Conservation (phyloP, 768 basidiomycete species). For the Paxillus involutus region DNA sequence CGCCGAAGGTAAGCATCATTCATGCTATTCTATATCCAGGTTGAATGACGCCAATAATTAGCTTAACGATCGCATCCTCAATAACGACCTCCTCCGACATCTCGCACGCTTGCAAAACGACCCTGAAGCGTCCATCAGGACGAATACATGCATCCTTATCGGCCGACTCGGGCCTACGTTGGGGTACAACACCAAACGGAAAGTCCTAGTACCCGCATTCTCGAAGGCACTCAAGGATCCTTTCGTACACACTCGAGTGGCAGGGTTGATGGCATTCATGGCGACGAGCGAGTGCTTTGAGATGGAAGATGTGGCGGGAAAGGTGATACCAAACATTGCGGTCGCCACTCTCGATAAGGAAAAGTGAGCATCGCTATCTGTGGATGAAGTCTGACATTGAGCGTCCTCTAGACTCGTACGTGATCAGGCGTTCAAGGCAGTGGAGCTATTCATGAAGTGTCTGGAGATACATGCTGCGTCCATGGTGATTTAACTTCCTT, state of each 20-base stretch:
- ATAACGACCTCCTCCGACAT: conserved; percentile 92
- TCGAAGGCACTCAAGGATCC: conserved; percentile 84
- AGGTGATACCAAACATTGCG: conserved; percentile 85
- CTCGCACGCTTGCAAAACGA: conserved; percentile 93
- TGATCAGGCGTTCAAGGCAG: conserved; percentile 93
- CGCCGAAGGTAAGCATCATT: conserved; percentile 67
- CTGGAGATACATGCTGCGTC: conserved; percentile 75
- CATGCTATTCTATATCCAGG: neutral
- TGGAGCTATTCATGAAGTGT: conserved; percentile 83
- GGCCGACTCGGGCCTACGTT: conserved; percentile 86
- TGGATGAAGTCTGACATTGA: neutral
- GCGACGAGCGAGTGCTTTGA: conserved; percentile 91
- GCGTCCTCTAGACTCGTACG: conserved; percentile 68
- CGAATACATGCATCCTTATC: conserved; percentile 95
- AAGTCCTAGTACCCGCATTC: conserved; percentile 97
- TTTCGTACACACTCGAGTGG: conserved; percentile 91
- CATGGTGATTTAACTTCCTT: conserved; percentile 56
- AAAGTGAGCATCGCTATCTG: conserved; percentile 55
- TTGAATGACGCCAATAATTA: conserved; percentile 29
- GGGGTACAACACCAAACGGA: conserved; percentile 86
- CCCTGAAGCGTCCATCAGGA: conserved; percentile 91
- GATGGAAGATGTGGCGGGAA: conserved; percentile 81
- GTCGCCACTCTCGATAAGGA: conserved; percentile 86
- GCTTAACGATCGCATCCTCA: conserved; percentile 89
- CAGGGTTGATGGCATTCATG: conserved; percentile 94